Percentiles rank a stretch among this genome's conserved stretches.
These are phyloP conservation scores for Venturia oleaginea DNA, from an alignment of 2,329 filamentous ascomycete species.

Conservation along the genomic window DNA sequence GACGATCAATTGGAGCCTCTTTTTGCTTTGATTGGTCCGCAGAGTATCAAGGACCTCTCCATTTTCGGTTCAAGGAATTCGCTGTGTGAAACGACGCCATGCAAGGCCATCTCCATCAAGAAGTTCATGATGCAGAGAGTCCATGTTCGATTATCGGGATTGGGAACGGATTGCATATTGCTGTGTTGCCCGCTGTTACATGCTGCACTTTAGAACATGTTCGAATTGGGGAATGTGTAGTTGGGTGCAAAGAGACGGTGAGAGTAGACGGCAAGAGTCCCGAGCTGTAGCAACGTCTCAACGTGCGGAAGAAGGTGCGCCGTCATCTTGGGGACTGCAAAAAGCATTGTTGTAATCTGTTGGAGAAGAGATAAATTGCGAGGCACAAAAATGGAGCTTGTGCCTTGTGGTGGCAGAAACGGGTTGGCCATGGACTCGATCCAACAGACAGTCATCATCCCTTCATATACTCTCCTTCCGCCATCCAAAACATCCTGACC, in stretches of 20 bases:
- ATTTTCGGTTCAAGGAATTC: neutral
- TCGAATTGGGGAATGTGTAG: neutral
- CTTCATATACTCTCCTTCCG: neutral
- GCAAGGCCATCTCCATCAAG: neutral
- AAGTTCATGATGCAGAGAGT: neutral
- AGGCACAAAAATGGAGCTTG: neutral
- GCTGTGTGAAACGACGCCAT: neutral
- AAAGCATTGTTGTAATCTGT: neutral
- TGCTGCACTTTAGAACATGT: neutral
- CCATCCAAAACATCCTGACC: neutral
- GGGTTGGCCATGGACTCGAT: neutral
- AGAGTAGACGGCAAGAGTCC: neutral
- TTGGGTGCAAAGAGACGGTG: conserved; percentile 4
- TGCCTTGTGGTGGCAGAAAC: neutral
- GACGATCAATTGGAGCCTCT: neutral
- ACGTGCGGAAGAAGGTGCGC: neutral
- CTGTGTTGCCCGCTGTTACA: neutral
- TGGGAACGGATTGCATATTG: neutral
- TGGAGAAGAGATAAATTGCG: neutral
- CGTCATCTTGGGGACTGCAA: too few species aligned
- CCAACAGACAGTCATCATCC: neutral
- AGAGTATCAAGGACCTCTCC: neutral
- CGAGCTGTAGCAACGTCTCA: neutral
- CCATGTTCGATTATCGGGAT: neutral
- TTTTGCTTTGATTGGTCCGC: neutral